Conservation (phyloP, 768 basidiomycete species). For the Candolleomyces eurysporus region DNA sequence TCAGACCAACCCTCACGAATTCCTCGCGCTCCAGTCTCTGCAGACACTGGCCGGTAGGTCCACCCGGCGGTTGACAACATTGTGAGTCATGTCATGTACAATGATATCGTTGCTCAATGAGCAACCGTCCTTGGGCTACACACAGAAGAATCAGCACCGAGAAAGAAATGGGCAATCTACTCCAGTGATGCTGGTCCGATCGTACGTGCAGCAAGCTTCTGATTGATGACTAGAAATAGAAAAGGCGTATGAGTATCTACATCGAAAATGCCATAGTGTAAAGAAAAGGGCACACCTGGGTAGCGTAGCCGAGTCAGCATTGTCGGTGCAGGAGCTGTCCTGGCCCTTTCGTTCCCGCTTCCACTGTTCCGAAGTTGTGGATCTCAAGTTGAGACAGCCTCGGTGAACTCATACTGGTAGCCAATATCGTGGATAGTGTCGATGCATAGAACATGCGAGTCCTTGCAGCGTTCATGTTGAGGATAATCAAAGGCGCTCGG, state of each 20-base stretch:
- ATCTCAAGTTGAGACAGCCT: no score
- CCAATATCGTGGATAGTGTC: no score
- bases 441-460: no score
- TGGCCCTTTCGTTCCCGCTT: slow-evolving; percentile 36
- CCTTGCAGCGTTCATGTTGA: no score
- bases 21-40: no score
- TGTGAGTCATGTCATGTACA: slow-evolving; percentile 47
- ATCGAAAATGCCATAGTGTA: background rate
- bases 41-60: slow-evolving; percentile 29
- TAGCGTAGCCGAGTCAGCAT: slow-evolving; percentile 42
- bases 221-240: slow-evolving; percentile 29
- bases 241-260: background rate
- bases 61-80: slow-evolving; percentile 47
- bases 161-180: background rate
- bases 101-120: slow-evolving; percentile 59
- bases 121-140: slow-evolving; percentile 22
- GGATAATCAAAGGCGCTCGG: background rate
- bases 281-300: slow-evolving; percentile 25
- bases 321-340: slow-evolving; percentile 41
- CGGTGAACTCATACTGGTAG: no score
- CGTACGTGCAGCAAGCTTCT: slow-evolving; percentile 29
- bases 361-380: no score
- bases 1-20: no score
- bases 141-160: background rate
- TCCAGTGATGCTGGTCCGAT: slow-evolving; percentile 21